These are phyloP conservation scores for Leucosporidium yakuticum DNA, from an alignment of 768 basidiomycete genomes.

Conservation along the genomic window DNA sequence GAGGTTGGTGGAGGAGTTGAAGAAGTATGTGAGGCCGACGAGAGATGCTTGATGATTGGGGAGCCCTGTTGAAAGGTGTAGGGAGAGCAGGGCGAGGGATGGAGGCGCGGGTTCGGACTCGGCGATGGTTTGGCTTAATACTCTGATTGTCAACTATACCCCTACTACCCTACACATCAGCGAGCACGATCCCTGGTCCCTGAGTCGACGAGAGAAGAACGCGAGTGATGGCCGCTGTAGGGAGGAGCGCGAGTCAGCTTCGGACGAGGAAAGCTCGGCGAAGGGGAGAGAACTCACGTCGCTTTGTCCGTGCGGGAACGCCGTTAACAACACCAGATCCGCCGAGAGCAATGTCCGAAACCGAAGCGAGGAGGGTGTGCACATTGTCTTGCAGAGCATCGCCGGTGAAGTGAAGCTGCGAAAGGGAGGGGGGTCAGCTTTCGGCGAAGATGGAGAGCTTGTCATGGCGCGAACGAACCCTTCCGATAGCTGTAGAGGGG, in stretches of 20 bases:
- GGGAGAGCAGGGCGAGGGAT: not conserved
- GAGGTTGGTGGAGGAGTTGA: conserved; percentile 20
- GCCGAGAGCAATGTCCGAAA: conserved; percentile 36
- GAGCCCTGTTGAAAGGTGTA: not conserved
- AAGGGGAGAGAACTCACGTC: conserved; percentile 44
- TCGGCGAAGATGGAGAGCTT: conserved; percentile 3
- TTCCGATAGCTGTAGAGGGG: conserved; percentile 1
- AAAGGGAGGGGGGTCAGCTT: not conserved
- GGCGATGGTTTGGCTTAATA: not conserved
- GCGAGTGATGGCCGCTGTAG: conserved; percentile 69
- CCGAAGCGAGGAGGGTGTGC: conserved; percentile 58
- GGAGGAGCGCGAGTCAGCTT: conserved; percentile 7
- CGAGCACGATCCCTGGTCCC: conserved; percentile 83
- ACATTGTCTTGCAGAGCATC: conserved; percentile 74
- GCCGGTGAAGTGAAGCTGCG: conserved; percentile 64
- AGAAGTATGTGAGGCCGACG: conserved; percentile 3
- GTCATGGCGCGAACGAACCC: not conserved
- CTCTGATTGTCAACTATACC: not conserved
- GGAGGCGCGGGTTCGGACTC: not conserved
- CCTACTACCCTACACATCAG: conserved; percentile 51
- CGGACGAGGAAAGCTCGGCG: not conserved
- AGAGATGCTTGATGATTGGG: not conserved
- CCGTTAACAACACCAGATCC: conserved; percentile 55
- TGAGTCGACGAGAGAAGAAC: conserved; percentile 77
- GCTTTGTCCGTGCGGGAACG: conserved; percentile 55